Evolutionary conservation across 2,329 filamentous ascomycete genomes (phyloP), one percentile per base, ranked within the genome.

Genomic region (Diplodia intermedia): DNA sequence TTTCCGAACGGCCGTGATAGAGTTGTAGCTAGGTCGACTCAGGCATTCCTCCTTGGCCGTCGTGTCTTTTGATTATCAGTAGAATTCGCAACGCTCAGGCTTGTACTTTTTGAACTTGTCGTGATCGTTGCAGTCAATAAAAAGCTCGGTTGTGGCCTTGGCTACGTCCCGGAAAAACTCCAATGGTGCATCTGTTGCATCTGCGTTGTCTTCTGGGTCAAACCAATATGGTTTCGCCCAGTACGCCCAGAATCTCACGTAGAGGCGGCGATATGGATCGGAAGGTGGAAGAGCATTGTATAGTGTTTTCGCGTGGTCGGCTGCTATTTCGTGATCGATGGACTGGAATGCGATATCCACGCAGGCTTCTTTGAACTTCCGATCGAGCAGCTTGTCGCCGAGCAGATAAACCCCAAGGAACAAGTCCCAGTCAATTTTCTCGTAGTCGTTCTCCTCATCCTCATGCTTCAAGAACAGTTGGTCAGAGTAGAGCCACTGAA

Each of bases 61-160:
- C 7, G 14, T 18, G 15, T 43, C 38, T 4, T 43, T 7, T 18
- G 15, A 18, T 18, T 43, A 1, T 6, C 6, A 3, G 15, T 18
- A 43, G 38, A 43, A 43, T 1, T 43, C 14, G 15, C 2, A 43
- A 18, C 38, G 15, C 38, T 43, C 7, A 6, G 15, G 15, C 38
- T 18, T 43, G 38, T 2, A 18, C 15, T 4, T 1, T 4, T 6
- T 7, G 15, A 43, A 8, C 12, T 40, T 40, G 7, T 11, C 12
- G 36, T 6, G 1, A 11, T 38, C 8, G 1, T 0, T 11, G 36
- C 2, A 43, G 2, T 18, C 6, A 2, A 5, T 4, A 0, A 1
- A 3, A 38, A 38, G 3, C 38, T 18, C 18, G 38, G 15, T 7
- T 5, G 1, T 18, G 2, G 12, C 38, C 38, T 1, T 43, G 14